These are phyloP conservation scores for Plantago coronopus DNA, from an alignment of 305 asterid species.

Conservation along the genomic window DNA sequence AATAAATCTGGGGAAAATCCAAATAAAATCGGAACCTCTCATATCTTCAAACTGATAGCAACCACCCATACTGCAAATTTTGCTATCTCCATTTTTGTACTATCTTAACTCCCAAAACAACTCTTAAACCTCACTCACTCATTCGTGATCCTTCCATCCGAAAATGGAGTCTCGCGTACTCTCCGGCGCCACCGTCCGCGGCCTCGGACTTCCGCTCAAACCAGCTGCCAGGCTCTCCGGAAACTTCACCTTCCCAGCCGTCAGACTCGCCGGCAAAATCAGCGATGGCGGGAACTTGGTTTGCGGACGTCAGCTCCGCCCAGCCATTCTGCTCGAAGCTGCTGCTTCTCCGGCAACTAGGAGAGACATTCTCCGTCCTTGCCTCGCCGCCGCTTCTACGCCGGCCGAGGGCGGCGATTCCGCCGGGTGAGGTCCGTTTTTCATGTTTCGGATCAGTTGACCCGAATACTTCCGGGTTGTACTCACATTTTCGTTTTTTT, in stretches of 20 bases:
- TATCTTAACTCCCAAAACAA: neutral
- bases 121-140: neutral
- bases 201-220: constrained; percentile 49
- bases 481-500: constrained; percentile 14
- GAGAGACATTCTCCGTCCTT: constrained; percentile 44
- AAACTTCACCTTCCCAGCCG: constrained; percentile 29
- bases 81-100: neutral
- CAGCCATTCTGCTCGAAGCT: constrained; percentile 57
- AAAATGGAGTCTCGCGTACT: constrained; percentile 93
- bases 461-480: constrained; percentile 7
- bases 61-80: constrained; percentile 28
- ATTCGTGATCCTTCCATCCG: constrained; percentile 23
- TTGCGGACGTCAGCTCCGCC: constrained; percentile 78
- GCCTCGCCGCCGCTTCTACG: constrained; percentile 71
- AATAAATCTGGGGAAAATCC: too few relatives aligned
- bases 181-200: constrained; percentile 64
- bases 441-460: constrained; percentile 24
- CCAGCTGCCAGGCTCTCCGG: constrained; percentile 34
- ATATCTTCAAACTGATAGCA: constrained; percentile 35
- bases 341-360: constrained; percentile 41
- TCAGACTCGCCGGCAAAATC: constrained; percentile 34
- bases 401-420: constrained; percentile 73
- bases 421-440: constrained; percentile 79
- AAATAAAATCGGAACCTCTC: constrained; percentile 40
- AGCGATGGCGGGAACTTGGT: constrained; percentile 53